phyloP scores from a whole-genome alignment of 2,329 filamentous ascomycete genomes.

The Neopestalotiopsis sp. region DNA sequence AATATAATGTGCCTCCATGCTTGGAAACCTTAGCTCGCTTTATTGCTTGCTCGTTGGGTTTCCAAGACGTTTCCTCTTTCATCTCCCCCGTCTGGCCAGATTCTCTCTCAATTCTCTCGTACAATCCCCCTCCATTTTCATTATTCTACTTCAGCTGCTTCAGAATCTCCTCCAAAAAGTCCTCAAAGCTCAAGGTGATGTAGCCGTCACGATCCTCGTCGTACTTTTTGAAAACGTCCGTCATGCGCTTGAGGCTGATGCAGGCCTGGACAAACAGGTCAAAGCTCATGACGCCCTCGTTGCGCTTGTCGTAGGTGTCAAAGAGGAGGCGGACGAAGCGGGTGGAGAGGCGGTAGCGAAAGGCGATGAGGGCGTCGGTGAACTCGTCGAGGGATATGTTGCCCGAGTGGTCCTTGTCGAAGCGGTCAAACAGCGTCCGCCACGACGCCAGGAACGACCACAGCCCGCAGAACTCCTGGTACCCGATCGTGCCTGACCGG shows the following conservation, averaged over 20 bases:
- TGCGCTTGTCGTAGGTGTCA: slow-evolving; percentile 82
- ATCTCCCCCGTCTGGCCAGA: not conserved
- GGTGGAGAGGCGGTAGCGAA: slow-evolving; percentile 88
- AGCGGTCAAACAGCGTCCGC: slow-evolving; percentile 93
- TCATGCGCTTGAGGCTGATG: slow-evolving; percentile 97
- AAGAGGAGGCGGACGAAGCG: slow-evolving; percentile 87
- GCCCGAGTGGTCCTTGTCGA: slow-evolving; percentile 86
- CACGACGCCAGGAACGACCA: slow-evolving; percentile 97
- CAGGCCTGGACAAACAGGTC: slow-evolving; percentile 98
- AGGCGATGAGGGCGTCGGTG: slow-evolving; percentile 86
- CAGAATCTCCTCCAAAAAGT: slow-evolving; percentile 75
- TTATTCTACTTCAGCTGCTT: slow-evolving; percentile 60
- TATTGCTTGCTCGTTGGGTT: not conserved
- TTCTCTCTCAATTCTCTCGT: not conserved
- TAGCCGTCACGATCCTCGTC: slow-evolving; percentile 96
- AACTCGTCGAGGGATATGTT: slow-evolving; percentile 89
- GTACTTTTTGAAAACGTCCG: slow-evolving; percentile 98
- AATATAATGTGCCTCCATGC: not conserved
- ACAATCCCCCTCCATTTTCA: not conserved
- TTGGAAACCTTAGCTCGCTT: not conserved
- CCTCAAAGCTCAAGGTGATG: slow-evolving; percentile 82
- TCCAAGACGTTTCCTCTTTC: not conserved
- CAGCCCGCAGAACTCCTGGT: slow-evolving; percentile 93
- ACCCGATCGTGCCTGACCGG: slow-evolving; percentile 86
- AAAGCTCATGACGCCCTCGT: slow-evolving; percentile 79